Percentiles rank a stretch among this genome's conserved stretches.
phyloP scores from a whole-genome alignment of 306 rosid species.

The Leucaena leucocephala region DNA sequence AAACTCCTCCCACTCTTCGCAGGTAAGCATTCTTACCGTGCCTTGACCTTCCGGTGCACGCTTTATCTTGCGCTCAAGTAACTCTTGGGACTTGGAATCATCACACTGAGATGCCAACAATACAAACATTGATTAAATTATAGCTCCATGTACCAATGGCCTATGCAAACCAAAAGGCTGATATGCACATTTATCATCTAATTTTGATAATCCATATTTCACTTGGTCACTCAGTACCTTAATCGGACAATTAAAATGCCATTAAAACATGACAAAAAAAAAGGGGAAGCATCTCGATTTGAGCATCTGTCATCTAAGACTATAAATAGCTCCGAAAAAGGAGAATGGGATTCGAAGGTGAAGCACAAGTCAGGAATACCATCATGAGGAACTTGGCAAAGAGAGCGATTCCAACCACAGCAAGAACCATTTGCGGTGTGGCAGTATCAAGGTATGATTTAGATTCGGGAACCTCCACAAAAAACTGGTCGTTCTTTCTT shows the following conservation, averaged over 20 bases:
- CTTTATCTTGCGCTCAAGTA: conserved; percentile 48
- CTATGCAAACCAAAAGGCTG: not conserved
- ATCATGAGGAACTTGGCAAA: conserved; percentile 58
- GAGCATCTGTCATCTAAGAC: not conserved
- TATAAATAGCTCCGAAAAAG: not conserved
- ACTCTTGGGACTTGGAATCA: conserved; percentile 54
- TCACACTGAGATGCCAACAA: conserved; percentile 46
- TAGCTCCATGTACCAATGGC: not conserved
- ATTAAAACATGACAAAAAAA: not conserved
- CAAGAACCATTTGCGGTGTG: conserved; percentile 72
- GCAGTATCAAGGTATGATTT: conserved; percentile 75
- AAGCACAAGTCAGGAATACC: not conserved
- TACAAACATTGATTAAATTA: not conserved
- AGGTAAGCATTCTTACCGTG: conserved; percentile 43
- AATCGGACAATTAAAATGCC: conserved; percentile 37
- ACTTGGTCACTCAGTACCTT: not conserved
- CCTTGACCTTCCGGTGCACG: conserved; percentile 46
- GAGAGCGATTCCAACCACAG: conserved; percentile 64
- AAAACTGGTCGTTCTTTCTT: conserved; percentile 51
- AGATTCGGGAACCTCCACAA: conserved; percentile 77
- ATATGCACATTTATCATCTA: not conserved
- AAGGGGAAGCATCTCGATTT: not conserved
- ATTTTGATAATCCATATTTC: not conserved
- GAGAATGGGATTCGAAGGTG: not conserved
- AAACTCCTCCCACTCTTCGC: conserved; percentile 45